These are phyloP conservation scores for Schizonepeta tenuifolia DNA, from an alignment of 257 asterid genomes.

Conservation along the genomic window DNA sequence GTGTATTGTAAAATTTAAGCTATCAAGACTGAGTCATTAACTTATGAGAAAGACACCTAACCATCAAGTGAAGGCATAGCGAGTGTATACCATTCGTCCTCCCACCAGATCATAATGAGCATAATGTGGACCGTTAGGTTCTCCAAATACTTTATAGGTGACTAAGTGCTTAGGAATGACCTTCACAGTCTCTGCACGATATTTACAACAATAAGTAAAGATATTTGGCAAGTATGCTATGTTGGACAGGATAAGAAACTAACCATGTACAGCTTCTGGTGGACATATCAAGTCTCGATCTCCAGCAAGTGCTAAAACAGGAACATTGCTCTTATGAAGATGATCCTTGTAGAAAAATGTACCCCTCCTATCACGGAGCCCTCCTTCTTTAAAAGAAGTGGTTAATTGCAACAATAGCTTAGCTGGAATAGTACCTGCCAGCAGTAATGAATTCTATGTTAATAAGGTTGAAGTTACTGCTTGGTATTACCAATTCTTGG, in stretches of 20 bases:
- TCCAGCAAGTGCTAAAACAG: conserved; percentile 90
- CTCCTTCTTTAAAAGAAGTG: conserved; percentile 88
- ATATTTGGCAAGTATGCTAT: conserved; percentile 14
- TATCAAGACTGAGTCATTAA: conserved; percentile 19
- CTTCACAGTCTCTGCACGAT: conserved; percentile 73
- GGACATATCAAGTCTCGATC: conserved; percentile 96
- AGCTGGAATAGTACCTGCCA: conserved; percentile 90
- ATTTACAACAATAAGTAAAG: conserved; percentile 25
- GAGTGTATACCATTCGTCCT: conserved; percentile 63
- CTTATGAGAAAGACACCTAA: neutral
- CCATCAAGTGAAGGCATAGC: neutral
- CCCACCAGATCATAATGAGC: conserved; percentile 99
- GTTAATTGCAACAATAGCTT: conserved; percentile 82
- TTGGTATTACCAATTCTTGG: neutral
- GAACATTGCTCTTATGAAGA: conserved; percentile 64
- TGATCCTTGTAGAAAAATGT: conserved; percentile 79
- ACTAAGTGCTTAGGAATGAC: conserved; percentile 72
- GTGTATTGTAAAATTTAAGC: conserved; percentile 16
- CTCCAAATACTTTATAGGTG: conserved; percentile 81
- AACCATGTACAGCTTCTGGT: conserved; percentile 91
- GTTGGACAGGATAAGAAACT: conserved; percentile 32
- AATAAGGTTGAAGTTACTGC: conserved; percentile 15
- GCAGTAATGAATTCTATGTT: conserved; percentile 20
- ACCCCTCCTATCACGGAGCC: conserved; percentile 84
- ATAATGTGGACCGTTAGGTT: conserved; percentile 83